A percentile compares a stretch with the other conserved stretches of the same genome.
Evolutionary conservation across 2,329 filamentous ascomycete genomes (phyloP).

Genomic region (Ophiosphaerella narmari): DNA sequence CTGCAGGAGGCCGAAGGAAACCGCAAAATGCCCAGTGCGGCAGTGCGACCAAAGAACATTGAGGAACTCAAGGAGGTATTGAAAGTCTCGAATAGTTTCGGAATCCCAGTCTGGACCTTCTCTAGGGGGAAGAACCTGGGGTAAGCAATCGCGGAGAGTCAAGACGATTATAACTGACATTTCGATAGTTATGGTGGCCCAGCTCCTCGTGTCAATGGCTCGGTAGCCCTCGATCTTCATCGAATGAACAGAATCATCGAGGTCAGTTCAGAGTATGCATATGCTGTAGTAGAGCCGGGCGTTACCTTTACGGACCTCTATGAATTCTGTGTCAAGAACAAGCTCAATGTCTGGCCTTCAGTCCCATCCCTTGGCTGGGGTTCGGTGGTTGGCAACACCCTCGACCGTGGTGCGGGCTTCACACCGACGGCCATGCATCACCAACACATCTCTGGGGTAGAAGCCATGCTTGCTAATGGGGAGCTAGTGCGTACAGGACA

Average conservation of each 20-base stretch:
- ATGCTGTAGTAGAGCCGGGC: constrained; percentile 51
- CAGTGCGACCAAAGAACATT: constrained; percentile 43
- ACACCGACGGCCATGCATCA: constrained; percentile 45
- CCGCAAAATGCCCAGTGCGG: constrained; percentile 51
- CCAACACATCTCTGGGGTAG: constrained; percentile 45
- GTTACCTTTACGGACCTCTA: constrained; percentile 39
- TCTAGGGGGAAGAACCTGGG: constrained; percentile 42
- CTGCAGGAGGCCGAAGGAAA: constrained; percentile 47
- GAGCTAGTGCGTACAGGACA: constrained; percentile 44
- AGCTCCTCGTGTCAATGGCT: constrained; percentile 44
- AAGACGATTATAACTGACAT: neutral
- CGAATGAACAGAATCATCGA: constrained; percentile 53
- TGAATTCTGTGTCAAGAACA: constrained; percentile 37
- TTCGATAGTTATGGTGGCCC: constrained; percentile 33
- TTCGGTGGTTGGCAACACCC: constrained; percentile 43
- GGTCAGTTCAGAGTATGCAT: constrained; percentile 51
- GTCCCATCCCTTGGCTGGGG: constrained; percentile 43
- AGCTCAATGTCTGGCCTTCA: constrained; percentile 40
- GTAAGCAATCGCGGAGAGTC: constrained; percentile 20
- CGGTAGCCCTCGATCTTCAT: constrained; percentile 41
- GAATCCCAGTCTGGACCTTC: constrained; percentile 39
- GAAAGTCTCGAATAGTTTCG: constrained; percentile 29
- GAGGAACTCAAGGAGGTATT: constrained; percentile 31
- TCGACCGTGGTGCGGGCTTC: constrained; percentile 51
- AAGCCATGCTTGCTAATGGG: constrained; percentile 43